phyloP scores from a whole-genome alignment of 1,139 yeast species.

The Spathaspora sp. region DNA sequence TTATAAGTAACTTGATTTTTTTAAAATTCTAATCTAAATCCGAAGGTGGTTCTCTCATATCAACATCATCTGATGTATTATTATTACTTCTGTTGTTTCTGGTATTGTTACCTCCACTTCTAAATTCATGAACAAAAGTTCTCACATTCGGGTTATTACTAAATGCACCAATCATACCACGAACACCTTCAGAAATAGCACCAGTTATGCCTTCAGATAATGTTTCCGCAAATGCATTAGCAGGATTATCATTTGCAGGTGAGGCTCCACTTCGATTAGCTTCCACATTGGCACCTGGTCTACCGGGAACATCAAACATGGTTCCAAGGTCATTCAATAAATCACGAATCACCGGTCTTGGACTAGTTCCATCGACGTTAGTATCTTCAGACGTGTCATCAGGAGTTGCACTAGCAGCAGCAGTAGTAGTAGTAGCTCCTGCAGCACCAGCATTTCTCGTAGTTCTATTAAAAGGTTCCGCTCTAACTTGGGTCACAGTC shows the following conservation, averaged over 20 bases:
- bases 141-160: constrained; percentile 6
- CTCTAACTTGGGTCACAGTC: constrained; percentile 18
- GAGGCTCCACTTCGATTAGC: neutral
- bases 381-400: constrained; percentile 2
- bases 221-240: neutral
- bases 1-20: constrained; percentile 3
- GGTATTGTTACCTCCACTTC: neutral
- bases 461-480: constrained; percentile 5
- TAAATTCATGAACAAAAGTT: constrained; percentile 9
- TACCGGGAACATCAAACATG: constrained; percentile 15
- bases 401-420: constrained; percentile 5
- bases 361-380: neutral
- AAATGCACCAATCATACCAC: constrained; percentile 4
- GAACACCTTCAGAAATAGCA: constrained; percentile 5
- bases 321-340: constrained; percentile 26
- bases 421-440: neutral
- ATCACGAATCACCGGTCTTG: constrained; percentile 15
- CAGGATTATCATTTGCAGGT: neutral
- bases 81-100: neutral
- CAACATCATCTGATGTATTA: constrained; percentile 7
- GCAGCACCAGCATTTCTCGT: constrained; percentile 1
- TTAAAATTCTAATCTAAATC: constrained; percentile 8
- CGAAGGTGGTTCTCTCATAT: constrained; percentile 12
- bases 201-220: constrained; percentile 4
- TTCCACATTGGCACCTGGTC: neutral